These are phyloP conservation scores for Penicillium sp. DNA, from an alignment of 2,329 filamentous ascomycete species.

Conservation along the genomic window DNA sequence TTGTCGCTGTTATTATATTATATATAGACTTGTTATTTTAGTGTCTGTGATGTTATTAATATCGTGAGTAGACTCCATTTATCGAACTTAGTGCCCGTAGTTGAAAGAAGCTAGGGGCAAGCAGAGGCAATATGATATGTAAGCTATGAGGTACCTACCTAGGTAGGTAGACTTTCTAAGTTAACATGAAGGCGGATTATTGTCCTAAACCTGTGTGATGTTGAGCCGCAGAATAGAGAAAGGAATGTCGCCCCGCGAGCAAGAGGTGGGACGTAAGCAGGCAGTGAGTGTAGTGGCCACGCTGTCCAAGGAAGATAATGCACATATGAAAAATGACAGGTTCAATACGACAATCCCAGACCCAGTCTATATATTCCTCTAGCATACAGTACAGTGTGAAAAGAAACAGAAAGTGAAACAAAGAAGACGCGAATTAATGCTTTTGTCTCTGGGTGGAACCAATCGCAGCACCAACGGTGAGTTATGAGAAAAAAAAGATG, in stretches of 20 bases:
- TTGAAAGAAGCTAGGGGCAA: too few relatives aligned
- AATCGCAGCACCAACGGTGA: constrained; percentile 10
- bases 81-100: neutral
- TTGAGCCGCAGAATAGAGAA: neutral
- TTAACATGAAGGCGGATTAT: too few relatives aligned
- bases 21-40: neutral
- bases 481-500: constrained; percentile 17
- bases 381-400: constrained; percentile 20
- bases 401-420: constrained; percentile 17
- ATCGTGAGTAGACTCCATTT: neutral
- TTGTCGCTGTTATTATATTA: neutral
- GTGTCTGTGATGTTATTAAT: too few relatives aligned
- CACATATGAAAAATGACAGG: constrained; percentile 6
- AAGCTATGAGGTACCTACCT: too few relatives aligned
- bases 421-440: constrained; percentile 17
- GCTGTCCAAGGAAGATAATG: too few relatives aligned
- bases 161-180: too few relatives aligned
- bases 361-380: constrained; percentile 31
- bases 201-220: neutral
- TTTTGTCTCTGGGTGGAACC: constrained; percentile 19
- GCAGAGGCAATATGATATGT: too few relatives aligned
- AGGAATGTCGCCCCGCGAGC: neutral
- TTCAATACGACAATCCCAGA: constrained; percentile 16
- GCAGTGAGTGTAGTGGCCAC: neutral
- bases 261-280: neutral